Evolutionary conservation across 768 basidiomycete species (phyloP), one percentile per base, ranked within the genome.

Genomic region (Lentinula boryana): DNA sequence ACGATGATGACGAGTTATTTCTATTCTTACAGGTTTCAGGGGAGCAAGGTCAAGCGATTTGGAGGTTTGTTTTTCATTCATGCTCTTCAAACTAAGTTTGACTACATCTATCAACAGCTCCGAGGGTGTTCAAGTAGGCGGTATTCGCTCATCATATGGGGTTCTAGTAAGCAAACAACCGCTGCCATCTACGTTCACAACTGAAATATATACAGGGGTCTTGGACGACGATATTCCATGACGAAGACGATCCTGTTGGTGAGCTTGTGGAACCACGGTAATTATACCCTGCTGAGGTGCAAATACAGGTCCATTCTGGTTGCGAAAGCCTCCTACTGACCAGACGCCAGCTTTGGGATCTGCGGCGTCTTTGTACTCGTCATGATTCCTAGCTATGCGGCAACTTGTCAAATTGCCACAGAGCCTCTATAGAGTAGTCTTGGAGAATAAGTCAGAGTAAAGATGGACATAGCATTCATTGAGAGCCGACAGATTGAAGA

Each of bases 121-220:
- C n/a, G 78, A 83, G 40, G 87, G 80, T 36, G 71, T 89, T 21
- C 84, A 87, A 60, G 61, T 89, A 13, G 87, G 89, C 15, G 82
- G 78, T 1, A 64, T 86, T 16, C 78, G 84, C 15, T 88, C 88
- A 3, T 71, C 71, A 7, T 84, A 74, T 68, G 88, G 88, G 16
- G 76, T 85, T 1, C 67, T 89, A 6, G 88, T 80, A 6, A 46
- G 72, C 8, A 82, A 56, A 31, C n/a, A 27, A 13, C 6, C 16
- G 23, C 3, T 27, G 15, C 43, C 9, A 21, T 58, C 23, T 5
- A 36, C 43, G n/a, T 43, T 9, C 40, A 21, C 13, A 46, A 5
- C 15, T 58, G n/a, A 16, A 54, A 8, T 2, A 35, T 44, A 10
- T 44, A 5, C 18, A 58, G 63, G 51, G 79, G 0, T 67, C 76